These are phyloP conservation scores for Ampelomyces quisqualis DNA, from an alignment of 2,329 filamentous ascomycete species.

Conservation along the genomic window DNA sequence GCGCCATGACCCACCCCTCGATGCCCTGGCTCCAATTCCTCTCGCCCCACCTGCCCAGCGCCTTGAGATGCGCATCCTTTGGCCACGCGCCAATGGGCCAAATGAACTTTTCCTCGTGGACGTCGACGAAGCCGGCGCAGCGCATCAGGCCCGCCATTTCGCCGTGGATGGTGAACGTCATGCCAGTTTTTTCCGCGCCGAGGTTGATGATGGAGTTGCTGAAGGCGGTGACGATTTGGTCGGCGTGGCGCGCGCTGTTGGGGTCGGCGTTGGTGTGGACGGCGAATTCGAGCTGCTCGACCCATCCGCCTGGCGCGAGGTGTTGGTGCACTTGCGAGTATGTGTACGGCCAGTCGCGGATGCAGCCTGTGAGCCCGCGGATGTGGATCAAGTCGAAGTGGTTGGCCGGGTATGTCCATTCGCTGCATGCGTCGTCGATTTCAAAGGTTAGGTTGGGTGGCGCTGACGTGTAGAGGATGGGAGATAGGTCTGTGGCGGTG, in stretches of 20 bases:
- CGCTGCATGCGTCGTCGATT: slow-evolving; percentile 46
- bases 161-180: slow-evolving; percentile 25
- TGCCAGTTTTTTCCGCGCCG: slow-evolving; percentile 26
- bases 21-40: slow-evolving; percentile 46
- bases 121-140: slow-evolving; percentile 32
- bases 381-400: slow-evolving; percentile 46
- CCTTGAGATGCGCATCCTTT: slow-evolving; percentile 35
- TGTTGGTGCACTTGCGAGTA: slow-evolving; percentile 43
- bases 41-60: slow-evolving; percentile 41
- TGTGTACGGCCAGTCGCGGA: slow-evolving; percentile 45
- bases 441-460: slow-evolving; percentile 49
- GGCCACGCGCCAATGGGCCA: slow-evolving; percentile 42
- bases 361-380: slow-evolving; percentile 45
- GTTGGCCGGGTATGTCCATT: slow-evolving; percentile 45
- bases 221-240: slow-evolving; percentile 27
- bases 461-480: slow-evolving; percentile 36
- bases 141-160: slow-evolving; percentile 20
- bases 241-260: slow-evolving; percentile 8
- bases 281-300: slow-evolving; percentile 48
- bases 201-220: slow-evolving; percentile 14
- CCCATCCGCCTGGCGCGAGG: slow-evolving; percentile 45
- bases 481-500: slow-evolving; percentile 41
- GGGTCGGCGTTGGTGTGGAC: slow-evolving; percentile 25
- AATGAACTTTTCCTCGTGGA: slow-evolving; percentile 26
- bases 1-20: slow-evolving; percentile 46